Percentiles rank a stretch among this genome's conserved stretches.
These are phyloP conservation scores for Daedaleopsis nitida DNA, from an alignment of 768 basidiomycete species.

Conservation along the genomic window DNA sequence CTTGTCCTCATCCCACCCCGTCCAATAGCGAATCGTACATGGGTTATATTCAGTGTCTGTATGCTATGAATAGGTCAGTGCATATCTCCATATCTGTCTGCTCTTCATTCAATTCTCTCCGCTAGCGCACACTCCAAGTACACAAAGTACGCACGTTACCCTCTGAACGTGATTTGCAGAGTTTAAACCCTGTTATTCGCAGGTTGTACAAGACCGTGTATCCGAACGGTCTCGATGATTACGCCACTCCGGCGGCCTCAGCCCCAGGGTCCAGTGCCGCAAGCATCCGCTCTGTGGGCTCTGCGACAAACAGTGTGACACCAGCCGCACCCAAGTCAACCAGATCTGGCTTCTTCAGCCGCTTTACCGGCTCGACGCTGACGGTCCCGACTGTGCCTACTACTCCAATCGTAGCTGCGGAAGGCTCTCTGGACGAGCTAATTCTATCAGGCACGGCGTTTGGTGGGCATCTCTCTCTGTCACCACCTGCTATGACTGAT, in stretches of 20 bases:
- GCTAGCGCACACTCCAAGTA: slow-evolving; percentile 73
- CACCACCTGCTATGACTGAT: not conserved
- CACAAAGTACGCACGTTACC: slow-evolving; percentile 48
- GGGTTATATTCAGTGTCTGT: slow-evolving; percentile 81
- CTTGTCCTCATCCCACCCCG: not conserved
- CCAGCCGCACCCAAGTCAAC: slow-evolving; percentile 8
- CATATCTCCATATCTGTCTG: not conserved
- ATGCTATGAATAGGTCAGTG: slow-evolving; percentile 55
- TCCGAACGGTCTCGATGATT: slow-evolving; percentile 28
- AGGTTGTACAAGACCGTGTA: slow-evolving; percentile 35
- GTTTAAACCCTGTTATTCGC: slow-evolving; percentile 1
- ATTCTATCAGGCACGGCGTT: slow-evolving; percentile 79
- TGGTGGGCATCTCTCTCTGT: slow-evolving; percentile 39
- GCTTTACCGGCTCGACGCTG: slow-evolving; percentile 26
- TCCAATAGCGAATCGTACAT: slow-evolving; percentile 68
- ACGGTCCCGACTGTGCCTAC: slow-evolving; percentile 22
- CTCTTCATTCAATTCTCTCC: slow-evolving; percentile 5
- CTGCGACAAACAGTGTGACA: slow-evolving; percentile 13
- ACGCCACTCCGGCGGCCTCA: slow-evolving; percentile 31
- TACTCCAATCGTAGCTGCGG: slow-evolving; percentile 30
- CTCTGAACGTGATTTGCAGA: slow-evolving; percentile 1
- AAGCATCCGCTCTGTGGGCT: slow-evolving; percentile 26
- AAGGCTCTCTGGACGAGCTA: slow-evolving; percentile 70
- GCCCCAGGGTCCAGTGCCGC: slow-evolving; percentile 25
- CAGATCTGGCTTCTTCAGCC: slow-evolving; percentile 30